Percentiles rank a stretch among this genome's conserved stretches.
Conservation (phyloP, 2,329 filamentous ascomycete species). For the Mollisiaceae sp. region DNA sequence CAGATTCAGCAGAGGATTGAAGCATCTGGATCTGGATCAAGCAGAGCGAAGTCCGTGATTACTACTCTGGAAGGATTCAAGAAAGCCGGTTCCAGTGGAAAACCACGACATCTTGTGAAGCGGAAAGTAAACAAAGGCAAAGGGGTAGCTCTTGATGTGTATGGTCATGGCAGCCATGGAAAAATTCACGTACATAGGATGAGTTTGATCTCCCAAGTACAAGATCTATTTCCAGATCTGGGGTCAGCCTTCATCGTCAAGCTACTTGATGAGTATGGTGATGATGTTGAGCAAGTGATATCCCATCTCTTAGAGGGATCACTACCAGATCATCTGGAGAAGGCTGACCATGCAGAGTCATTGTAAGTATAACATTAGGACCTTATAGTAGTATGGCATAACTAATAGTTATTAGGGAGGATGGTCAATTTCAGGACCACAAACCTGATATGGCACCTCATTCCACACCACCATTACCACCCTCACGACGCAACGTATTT, state of each 20-base stretch:
- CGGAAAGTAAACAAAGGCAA: constrained; percentile 72
- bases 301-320: constrained; percentile 81
- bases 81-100: constrained; percentile 57
- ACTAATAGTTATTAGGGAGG: constrained; percentile 29
- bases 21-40: constrained; percentile 53
- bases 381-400: neutral
- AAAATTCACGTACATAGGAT: constrained; percentile 73
- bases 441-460: constrained; percentile 58
- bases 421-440: constrained; percentile 33
- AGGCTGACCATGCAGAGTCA: constrained; percentile 67
- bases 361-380: constrained; percentile 32
- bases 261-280: constrained; percentile 78
- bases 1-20: constrained; percentile 63
- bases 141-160: constrained; percentile 45
- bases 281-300: constrained; percentile 80
- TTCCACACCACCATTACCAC: constrained; percentile 61
- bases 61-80: constrained; percentile 64
- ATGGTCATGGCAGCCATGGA: constrained; percentile 45
- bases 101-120: constrained; percentile 56
- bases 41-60: constrained; percentile 64
- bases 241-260: constrained; percentile 82
- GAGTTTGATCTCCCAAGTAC: constrained; percentile 86
- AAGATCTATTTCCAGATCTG: constrained; percentile 89
- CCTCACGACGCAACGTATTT: constrained; percentile 73
- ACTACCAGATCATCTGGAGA: constrained; percentile 70